Evolutionary conservation across 164 flowering plant species (phyloP).

Genomic region (Euptelea pleiosperma): DNA sequence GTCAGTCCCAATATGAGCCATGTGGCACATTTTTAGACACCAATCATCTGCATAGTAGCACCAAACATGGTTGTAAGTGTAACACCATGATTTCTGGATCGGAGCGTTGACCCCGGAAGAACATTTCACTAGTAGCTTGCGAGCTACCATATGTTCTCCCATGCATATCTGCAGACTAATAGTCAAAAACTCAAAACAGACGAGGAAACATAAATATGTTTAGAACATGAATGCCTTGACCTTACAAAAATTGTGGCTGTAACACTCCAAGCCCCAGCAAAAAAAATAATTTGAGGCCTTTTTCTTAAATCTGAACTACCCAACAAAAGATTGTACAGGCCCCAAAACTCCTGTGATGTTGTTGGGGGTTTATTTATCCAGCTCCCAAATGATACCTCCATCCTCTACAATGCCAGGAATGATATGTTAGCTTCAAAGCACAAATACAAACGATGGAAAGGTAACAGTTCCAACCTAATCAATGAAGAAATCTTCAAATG

Average conservation of each 20-base stretch:
- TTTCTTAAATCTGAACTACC: neutral
- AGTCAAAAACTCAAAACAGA: too few relatives aligned
- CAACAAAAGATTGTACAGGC: neutral
- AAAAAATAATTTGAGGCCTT: neutral
- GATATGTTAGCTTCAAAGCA: neutral
- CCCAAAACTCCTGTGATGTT: neutral
- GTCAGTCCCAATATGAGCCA: too few relatives aligned
- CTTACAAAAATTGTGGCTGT: neutral
- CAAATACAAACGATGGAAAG: neutral
- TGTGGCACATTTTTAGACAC: too few relatives aligned
- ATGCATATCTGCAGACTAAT: too few relatives aligned
- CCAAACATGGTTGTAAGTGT: too few relatives aligned
- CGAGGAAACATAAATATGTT: neutral
- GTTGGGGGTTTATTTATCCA: slow-evolving; percentile 32
- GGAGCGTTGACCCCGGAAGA: too few relatives aligned
- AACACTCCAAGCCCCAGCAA: neutral
- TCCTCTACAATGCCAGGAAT: slow-evolving; percentile 49
- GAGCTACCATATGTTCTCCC: too few relatives aligned
- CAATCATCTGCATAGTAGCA: too few relatives aligned
- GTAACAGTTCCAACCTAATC: neutral
- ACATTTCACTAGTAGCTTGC: too few relatives aligned
- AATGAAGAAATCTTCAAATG: neutral
- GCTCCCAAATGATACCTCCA: slow-evolving; percentile 69
- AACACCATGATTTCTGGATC: too few relatives aligned
- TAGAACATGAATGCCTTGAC: neutral